Conservation (phyloP, 2,329 filamentous ascomycete species). For the Penicillium sp. region DNA sequence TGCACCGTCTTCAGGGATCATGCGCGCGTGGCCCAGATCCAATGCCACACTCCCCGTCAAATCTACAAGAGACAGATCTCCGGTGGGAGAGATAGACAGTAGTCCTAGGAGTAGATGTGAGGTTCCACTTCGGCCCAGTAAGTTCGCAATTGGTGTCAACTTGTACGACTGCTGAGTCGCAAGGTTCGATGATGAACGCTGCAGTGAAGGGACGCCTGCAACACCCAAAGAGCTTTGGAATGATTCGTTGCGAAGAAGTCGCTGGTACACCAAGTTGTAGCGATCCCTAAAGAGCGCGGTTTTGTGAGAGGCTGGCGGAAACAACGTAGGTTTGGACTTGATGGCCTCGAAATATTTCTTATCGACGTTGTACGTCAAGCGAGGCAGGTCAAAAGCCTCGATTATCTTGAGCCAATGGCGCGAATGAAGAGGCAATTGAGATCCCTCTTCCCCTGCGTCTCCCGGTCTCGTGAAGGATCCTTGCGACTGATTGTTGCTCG, state of each 20-base stretch:
- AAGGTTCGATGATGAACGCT: constrained; percentile 58
- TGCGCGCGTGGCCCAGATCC: constrained; percentile 75
- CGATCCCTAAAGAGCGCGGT: constrained; percentile 83
- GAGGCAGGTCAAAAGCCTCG: constrained; percentile 79
- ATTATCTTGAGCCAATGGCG: constrained; percentile 82
- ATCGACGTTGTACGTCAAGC: constrained; percentile 45
- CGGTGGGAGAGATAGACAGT: constrained; percentile 75
- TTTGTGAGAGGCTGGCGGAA: constrained; percentile 78
- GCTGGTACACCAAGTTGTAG: constrained; percentile 89
- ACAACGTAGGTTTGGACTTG: constrained; percentile 62
- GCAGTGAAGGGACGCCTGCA: constrained; percentile 54
- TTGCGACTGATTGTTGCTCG: constrained; percentile 51
- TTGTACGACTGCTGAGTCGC: constrained; percentile 69
- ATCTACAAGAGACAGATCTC: constrained; percentile 78
- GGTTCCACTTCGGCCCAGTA: constrained; percentile 75
- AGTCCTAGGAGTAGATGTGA: constrained; percentile 85
- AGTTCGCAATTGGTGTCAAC: constrained; percentile 78
- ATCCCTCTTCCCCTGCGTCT: constrained; percentile 54
- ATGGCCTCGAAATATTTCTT: constrained; percentile 90
- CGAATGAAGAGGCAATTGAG: constrained; percentile 65
- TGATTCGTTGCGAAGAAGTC: constrained; percentile 85
- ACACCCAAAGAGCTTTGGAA: constrained; percentile 81
- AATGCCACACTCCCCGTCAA: constrained; percentile 83
- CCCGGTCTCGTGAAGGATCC: constrained; percentile 36
- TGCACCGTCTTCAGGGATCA: constrained; percentile 78